Base-by-base conservation (phyloP, 2,329 filamentous ascomycete species). In the Hymenoscyphus repandus region DNA sequence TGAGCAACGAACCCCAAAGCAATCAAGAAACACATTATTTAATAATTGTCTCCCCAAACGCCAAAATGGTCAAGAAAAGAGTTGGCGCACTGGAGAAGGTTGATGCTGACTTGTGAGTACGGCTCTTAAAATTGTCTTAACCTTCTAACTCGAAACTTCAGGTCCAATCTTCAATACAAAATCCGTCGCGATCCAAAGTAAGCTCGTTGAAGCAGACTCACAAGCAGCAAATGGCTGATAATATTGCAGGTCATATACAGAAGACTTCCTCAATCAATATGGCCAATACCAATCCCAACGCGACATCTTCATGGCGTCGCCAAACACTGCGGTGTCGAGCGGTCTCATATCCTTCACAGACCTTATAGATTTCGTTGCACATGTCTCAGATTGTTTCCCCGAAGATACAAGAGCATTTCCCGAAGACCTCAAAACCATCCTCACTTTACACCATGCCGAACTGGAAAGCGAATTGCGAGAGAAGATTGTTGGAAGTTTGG, bases 41-140 rank as follows among this genome's bases (percentile, higher is more conserved):
- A 43, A 31, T 30, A 17, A 34, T 43, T 47, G 41, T n/a, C 43
- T 44, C 34, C 49, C 39, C 40, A 53, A 50, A 46, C 43, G 20
- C 51, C 58, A 58, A 47, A 52, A 93, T 90, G 83, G 88, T 83
- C 53, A 96, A 96, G 73, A 80, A 90, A 69, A 95, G 93, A 74
- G 80, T 96, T 52, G 89, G 88, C 50, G 91, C 91, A 54, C 83
- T 96, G 70, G 91, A 96, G 73, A 96, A 96, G 78, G 83, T 96
- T 61, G 91, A 96, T 67, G 91, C 90, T 32, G 90, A 95, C 70
- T 75, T 95, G 79, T 86, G 68, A 56, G 81, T 66, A 37, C 15
- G 22, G 22, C 22, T 45, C 47, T 33, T 12, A n/a, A 45, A 40
- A 20, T 31, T 45, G 54, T 61, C 37, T 53, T 50, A 47, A 43